phyloP scores from a whole-genome alignment of 2,329 filamentous ascomycete species.

The Penicillium sp. region DNA sequence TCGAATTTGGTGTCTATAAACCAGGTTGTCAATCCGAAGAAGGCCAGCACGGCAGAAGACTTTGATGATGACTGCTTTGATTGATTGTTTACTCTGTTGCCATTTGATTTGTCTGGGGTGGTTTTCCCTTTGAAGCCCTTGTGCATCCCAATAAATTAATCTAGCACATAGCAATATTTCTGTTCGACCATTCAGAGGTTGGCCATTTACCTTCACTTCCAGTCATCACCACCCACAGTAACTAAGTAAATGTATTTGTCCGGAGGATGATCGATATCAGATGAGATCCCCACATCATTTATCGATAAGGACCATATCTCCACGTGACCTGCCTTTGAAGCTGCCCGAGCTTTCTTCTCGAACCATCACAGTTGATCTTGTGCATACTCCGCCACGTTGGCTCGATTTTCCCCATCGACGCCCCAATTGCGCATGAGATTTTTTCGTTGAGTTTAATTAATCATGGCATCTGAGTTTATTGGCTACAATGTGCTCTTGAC shows the following conservation, averaged over 20 bases:
- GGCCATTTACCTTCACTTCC: too few species aligned
- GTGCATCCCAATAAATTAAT: too few species aligned
- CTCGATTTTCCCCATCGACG: not conserved
- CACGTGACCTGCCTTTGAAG: slow-evolving; percentile 5
- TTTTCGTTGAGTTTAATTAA: slow-evolving; percentile 12
- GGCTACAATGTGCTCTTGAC: slow-evolving; percentile 71
- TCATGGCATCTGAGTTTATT: slow-evolving; percentile 65
- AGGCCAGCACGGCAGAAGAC: slow-evolving; percentile 22
- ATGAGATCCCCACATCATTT: slow-evolving; percentile 2
- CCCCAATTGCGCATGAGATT: slow-evolving; percentile 2
- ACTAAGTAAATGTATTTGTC: too few species aligned
- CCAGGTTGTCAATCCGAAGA: slow-evolving; percentile 37
- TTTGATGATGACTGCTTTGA: slow-evolving; percentile 41
- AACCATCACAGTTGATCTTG: slow-evolving; percentile 8
- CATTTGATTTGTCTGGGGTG: too few species aligned
- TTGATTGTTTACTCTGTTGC: too few species aligned
- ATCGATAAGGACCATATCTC: slow-evolving; percentile 1
- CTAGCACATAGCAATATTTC: too few species aligned
- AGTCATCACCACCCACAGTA: too few species aligned
- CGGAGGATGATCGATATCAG: too few species aligned
- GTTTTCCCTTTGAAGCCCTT: too few species aligned
- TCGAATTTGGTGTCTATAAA: slow-evolving; percentile 71
- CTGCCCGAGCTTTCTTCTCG: slow-evolving; percentile 19
- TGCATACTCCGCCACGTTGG: slow-evolving; percentile 1
- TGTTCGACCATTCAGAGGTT: too few species aligned